Percentiles rank a stretch among this genome's conserved stretches.
These are phyloP conservation scores for Persicaria tinctoria DNA, from an alignment of 148 eudicot species.

Conservation along the genomic window DNA sequence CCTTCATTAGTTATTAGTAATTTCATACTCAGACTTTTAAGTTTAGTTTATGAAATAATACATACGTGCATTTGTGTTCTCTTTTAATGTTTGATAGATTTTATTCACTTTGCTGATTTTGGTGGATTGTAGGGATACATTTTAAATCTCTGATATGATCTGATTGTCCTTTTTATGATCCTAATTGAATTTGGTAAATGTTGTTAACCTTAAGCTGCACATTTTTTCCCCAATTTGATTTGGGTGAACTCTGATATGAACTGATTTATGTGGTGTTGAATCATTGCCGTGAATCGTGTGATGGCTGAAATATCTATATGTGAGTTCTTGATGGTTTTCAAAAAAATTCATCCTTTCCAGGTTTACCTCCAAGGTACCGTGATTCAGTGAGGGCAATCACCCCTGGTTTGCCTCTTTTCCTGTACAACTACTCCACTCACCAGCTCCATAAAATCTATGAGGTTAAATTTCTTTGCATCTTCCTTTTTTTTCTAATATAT, in stretches of 20 bases:
- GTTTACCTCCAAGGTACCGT: slow-evolving; percentile 93
- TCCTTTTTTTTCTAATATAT: not conserved
- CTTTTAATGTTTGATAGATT: not conserved
- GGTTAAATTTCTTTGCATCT: slow-evolving; percentile 36
- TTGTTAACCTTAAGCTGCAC: not conserved
- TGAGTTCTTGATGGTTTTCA: not conserved
- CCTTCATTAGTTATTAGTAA: not conserved
- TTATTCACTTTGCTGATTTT: not conserved
- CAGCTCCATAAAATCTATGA: slow-evolving; percentile 97
- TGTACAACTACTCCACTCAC: slow-evolving; percentile 89
- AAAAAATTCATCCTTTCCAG: slow-evolving; percentile 20
- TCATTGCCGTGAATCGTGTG: not conserved
- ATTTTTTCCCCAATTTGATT: not conserved
- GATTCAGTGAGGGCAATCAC: slow-evolving; percentile 93
- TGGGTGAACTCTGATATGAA: not conserved
- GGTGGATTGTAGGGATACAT: slow-evolving; percentile 56
- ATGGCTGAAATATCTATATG: not conserved
- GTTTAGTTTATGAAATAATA: not conserved
- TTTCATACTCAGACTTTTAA: not conserved
- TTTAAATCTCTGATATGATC: slow-evolving; percentile 18
- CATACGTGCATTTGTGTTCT: not conserved
- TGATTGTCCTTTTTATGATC: not conserved
- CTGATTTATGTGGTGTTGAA: not conserved
- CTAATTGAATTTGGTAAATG: not conserved
- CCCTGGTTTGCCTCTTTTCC: slow-evolving; percentile 97